A percentile compares a stretch with the other conserved stretches of the same genome.
Evolutionary conservation across 345 rosid genomes (phyloP).

Genomic region (Barbarea vulgaris): DNA sequence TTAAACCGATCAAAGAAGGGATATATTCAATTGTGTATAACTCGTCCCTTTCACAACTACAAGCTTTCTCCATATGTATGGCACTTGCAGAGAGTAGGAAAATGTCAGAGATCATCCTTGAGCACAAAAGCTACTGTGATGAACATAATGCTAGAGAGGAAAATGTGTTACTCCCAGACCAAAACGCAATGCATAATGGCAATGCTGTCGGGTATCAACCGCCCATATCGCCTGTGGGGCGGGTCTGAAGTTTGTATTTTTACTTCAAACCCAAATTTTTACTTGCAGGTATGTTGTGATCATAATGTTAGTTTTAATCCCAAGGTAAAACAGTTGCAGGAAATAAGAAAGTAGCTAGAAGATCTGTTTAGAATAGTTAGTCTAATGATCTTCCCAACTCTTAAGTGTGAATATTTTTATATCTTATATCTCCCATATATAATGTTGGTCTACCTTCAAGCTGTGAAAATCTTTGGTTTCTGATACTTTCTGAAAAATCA

Average conservation of each 20-base stretch:
- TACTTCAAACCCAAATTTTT: slow-evolving; percentile 37
- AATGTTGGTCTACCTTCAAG: slow-evolving; percentile 13
- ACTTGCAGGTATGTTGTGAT: slow-evolving; percentile 35
- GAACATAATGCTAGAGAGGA: slow-evolving; percentile 39
- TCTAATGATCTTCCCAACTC: slow-evolving; percentile 31
- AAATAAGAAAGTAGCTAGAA: slow-evolving; percentile 29
- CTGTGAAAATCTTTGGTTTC: slow-evolving; percentile 30
- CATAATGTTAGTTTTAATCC: slow-evolving; percentile 29
- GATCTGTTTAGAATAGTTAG: slow-evolving; percentile 35
- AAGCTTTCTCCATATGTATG: slow-evolving; percentile 77
- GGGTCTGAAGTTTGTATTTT: slow-evolving; percentile 58
- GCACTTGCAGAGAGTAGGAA: slow-evolving; percentile 70
- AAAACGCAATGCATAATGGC: slow-evolving; percentile 27
- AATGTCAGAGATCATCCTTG: slow-evolving; percentile 41
- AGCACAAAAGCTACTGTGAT: slow-evolving; percentile 33
- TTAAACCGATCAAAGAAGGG: slow-evolving; percentile 67
- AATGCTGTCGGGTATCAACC: slow-evolving; percentile 48
- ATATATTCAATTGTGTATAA: slow-evolving; percentile 75
- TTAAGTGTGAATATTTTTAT: slow-evolving; percentile 40
- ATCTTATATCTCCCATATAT: slow-evolving; percentile 14
- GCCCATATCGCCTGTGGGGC: slow-evolving; percentile 62
- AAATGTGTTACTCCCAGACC: slow-evolving; percentile 10
- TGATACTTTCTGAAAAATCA: not conserved
- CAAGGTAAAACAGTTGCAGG: slow-evolving; percentile 29
- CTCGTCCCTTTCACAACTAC: slow-evolving; percentile 63